Base-by-base conservation (phyloP, 2,329 filamentous ascomycete species). In the Arthrobotrys pseudoclavata region DNA sequence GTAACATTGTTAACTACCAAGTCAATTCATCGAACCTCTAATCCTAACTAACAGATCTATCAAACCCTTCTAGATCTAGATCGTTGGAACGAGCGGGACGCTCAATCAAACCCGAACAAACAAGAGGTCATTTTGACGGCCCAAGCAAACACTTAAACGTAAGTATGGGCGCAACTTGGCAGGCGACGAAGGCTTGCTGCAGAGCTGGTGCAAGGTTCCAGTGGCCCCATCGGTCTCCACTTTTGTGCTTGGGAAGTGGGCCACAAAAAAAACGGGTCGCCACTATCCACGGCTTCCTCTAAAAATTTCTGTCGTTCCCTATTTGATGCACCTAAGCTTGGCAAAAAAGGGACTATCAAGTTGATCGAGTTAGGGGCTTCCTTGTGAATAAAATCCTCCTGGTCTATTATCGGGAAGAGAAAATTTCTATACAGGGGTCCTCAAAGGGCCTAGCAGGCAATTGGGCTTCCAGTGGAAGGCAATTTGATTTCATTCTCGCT, bases 281-380 rank as follows among this genome's bases (percentile, higher is more conserved):
- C 74, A 77, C 74, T 77, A 71, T 77, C 45, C 74, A 77, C 74
- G 52, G 61, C 61, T 71, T 68, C 45, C 61, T 47, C 29, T 53
- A 45, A 67, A 40, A 50, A 63, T 61, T 67, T 68, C 29, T 62
- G 18, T 62, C 13, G n/a, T 75, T 57, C 63, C 50, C 62, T 68
- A 60, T 76, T 64, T 55, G 60, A 66, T 74, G 34, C 62, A 57
- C 53, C 50, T n/a, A 34, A 40, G 50, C 62, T 67, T 66, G 53
- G 52, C 61, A 53, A 67, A 67, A 45, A 52, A 22, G 37, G 37
- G 48, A 48, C 24, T 52, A 40, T 48, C 48, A 34, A 63, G 57
- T 69, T 69, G 24, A 62, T 34, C 50, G 53, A 62, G 64, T 67
- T 74, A 74, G 69, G 69, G 69, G 69, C 47, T 15, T 26, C 26